phyloP scores from a whole-genome alignment of 2,329 filamentous ascomycete genomes.

The Colletotrichum sp. region DNA sequence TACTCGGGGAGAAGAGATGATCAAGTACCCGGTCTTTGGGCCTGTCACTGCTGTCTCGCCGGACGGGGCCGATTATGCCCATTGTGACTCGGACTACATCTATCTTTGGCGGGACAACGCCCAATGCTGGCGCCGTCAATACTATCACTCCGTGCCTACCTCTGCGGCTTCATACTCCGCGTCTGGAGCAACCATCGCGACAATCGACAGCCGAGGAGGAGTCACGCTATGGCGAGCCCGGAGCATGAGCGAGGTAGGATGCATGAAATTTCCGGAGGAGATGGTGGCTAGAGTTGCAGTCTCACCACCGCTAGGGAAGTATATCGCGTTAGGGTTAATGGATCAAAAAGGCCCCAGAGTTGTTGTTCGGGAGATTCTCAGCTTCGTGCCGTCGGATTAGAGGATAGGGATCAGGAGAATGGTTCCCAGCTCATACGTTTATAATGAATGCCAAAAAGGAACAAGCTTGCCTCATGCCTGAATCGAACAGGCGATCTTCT shows the following conservation, averaged over 20 bases:
- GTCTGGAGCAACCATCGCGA: background rate
- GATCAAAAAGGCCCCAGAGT: background rate
- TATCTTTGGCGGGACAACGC: background rate
- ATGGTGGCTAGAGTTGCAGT: background rate
- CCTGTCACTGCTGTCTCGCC: background rate
- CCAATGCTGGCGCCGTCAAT: background rate
- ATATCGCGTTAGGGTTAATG: background rate
- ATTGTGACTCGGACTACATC: background rate
- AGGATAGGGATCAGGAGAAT: background rate
- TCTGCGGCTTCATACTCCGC: background rate
- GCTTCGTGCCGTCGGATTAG: background rate
- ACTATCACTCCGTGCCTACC: background rate
- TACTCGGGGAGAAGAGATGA: background rate
- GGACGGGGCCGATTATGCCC: background rate
- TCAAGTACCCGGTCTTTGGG: background rate
- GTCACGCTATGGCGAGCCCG: background rate
- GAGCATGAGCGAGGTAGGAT: background rate
- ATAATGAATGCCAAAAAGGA: background rate
- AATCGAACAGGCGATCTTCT: slow-evolving; percentile 9
- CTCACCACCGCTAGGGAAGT: background rate
- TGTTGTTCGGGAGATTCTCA: background rate
- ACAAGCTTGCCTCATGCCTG: background rate
- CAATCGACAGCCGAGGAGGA: background rate
- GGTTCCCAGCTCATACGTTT: background rate
- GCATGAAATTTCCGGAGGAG: background rate